These are phyloP conservation scores for Metschnikowia rubicola DNA, from an alignment of 805 yeast genomes.

Conservation along the genomic window DNA sequence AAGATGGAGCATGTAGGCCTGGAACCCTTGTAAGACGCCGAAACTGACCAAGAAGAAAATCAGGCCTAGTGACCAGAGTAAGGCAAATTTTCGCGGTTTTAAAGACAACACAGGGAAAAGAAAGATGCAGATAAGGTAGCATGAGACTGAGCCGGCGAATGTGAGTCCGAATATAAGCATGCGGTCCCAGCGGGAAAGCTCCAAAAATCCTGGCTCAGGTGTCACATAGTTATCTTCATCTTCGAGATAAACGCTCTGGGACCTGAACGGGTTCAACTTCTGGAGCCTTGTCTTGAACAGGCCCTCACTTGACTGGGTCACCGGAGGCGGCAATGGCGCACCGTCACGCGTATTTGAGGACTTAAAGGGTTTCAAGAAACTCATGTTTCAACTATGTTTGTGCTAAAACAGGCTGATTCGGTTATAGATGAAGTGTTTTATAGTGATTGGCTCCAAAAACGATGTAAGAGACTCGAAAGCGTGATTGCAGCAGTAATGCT, in stretches of 20 bases:
- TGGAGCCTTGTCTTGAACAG: conserved; percentile 31
- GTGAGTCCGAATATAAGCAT: conserved; percentile 44
- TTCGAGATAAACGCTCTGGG: conserved; percentile 35
- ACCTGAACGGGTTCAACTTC: conserved; percentile 38
- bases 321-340: conserved; percentile 39
- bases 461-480: too few species aligned
- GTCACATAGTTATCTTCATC: conserved; percentile 44
- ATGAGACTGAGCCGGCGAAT: conserved; percentile 40
- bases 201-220: conserved; percentile 41
- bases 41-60: conserved; percentile 44
- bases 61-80: conserved; percentile 47
- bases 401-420: background rate
- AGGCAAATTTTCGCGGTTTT: conserved; percentile 44
- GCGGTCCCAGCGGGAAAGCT: conserved; percentile 45
- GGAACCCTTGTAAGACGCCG: conserved; percentile 43
- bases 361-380: conserved; percentile 35
- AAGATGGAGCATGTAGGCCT: conserved; percentile 39
- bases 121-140: conserved; percentile 42
- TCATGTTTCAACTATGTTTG: conserved; percentile 23
- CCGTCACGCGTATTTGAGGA: conserved; percentile 26
- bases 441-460: too few species aligned
- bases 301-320: conserved; percentile 19
- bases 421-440: background rate
- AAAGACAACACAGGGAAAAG: conserved; percentile 41
- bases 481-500: too few species aligned